phyloP scores from a whole-genome alignment of 1,284 basidiomycete species.

The Sporisorium sorghi region DNA sequence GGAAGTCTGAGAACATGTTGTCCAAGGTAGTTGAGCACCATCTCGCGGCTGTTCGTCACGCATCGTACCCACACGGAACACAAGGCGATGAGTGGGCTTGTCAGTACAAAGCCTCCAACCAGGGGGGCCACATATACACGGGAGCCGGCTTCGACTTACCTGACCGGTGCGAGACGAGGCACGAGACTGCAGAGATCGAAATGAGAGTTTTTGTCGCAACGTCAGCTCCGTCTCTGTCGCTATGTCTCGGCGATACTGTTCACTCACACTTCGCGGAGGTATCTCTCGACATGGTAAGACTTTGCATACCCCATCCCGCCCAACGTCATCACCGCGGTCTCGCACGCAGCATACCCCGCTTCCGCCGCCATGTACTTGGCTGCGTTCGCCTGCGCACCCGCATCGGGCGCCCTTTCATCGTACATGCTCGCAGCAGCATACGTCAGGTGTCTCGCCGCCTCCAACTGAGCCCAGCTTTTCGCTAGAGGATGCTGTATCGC shows the following conservation, averaged over 20 bases:
- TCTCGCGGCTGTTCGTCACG: slow-evolving; percentile 57
- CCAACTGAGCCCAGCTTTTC: slow-evolving; percentile 63
- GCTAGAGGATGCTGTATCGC: slow-evolving; percentile 68
- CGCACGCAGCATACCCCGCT: slow-evolving; percentile 62
- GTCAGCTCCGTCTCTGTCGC: slow-evolving; percentile 4
- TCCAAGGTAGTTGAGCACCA: slow-evolving; percentile 64
- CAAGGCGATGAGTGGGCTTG: not conserved
- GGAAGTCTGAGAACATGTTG: slow-evolving; percentile 54
- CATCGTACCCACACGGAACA: not conserved
- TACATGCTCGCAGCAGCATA: slow-evolving; percentile 65
- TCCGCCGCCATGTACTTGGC: slow-evolving; percentile 68
- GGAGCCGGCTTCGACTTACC: slow-evolving; percentile 25
- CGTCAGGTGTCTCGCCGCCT: slow-evolving; percentile 65
- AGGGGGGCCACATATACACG: no score
- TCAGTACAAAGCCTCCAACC: not conserved
- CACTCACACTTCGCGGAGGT: slow-evolving; percentile 58
- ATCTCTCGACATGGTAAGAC: slow-evolving; percentile 59
- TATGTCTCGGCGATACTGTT: not conserved
- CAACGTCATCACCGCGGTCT: slow-evolving; percentile 58
- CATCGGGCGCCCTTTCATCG: slow-evolving; percentile 48
- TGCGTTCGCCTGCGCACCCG: slow-evolving; percentile 67
- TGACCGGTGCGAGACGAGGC: slow-evolving; percentile 63
- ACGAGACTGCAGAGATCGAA: slow-evolving; percentile 49
- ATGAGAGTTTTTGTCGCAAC: not conserved
- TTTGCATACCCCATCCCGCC: slow-evolving; percentile 68